Evolutionary conservation across 495 filamentous ascomycete genomes (phyloP).

Genomic region (Eremomyces bilateralis): DNA sequence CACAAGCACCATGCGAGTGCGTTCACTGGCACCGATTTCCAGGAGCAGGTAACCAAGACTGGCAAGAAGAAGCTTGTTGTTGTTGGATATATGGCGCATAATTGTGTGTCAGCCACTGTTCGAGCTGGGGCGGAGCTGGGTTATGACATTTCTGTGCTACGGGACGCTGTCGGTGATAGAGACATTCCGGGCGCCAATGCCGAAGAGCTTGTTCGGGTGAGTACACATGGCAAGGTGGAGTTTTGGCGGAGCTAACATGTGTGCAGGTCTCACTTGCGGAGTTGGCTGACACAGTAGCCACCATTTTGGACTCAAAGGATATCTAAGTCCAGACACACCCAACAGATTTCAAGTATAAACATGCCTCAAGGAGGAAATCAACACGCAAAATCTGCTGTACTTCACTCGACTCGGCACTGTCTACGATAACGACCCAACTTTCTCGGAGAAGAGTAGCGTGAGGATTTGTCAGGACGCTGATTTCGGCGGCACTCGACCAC

Average conservation of each 20-base stretch:
- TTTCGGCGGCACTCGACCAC: too few relatives aligned
- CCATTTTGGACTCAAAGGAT: conserved; percentile 15
- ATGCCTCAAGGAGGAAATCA: too few relatives aligned
- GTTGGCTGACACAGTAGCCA: conserved; percentile 19
- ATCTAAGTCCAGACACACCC: too few relatives aligned
- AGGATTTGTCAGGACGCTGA: too few relatives aligned
- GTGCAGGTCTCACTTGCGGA: conserved; percentile 15
- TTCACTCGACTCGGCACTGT: too few relatives aligned
- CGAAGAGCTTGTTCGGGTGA: conserved; percentile 14
- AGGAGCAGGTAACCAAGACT: conserved; percentile 15
- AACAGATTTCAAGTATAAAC: too few relatives aligned
- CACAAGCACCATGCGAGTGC: conserved; percentile 25
- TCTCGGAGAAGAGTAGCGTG: too few relatives aligned
- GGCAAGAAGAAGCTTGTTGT: conserved; percentile 28
- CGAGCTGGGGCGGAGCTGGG: conserved; percentile 30
- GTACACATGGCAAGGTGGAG: not conserved
- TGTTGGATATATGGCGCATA: conserved; percentile 36
- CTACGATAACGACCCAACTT: too few relatives aligned
- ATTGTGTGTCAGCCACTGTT: conserved; percentile 38
- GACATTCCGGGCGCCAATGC: conserved; percentile 28
- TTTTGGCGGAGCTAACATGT: not conserved
- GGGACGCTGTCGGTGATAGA: conserved; percentile 36
- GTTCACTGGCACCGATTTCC: conserved; percentile 26
- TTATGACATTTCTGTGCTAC: conserved; percentile 33
- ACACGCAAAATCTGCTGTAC: too few relatives aligned